Percentiles rank a stretch among this genome's conserved stretches.
Conservation (phyloP, 495 filamentous ascomycete genomes). For the Sabuloglossum arenarium region DNA sequence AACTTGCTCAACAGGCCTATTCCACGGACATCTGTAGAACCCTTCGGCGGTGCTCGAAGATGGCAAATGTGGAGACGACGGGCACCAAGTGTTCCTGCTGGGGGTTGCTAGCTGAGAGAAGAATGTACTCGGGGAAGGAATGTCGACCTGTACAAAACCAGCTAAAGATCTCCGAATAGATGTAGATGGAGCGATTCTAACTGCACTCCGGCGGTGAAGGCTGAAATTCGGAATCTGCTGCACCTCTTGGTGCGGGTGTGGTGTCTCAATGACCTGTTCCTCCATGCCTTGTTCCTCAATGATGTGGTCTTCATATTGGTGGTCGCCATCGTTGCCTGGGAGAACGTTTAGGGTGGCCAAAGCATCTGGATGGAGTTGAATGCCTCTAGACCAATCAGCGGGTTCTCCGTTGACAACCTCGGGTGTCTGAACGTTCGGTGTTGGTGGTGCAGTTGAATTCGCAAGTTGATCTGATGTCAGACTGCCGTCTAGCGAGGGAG, state of each 20-base stretch:
- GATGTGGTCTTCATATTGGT: constrained; percentile 19
- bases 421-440: constrained; percentile 31
- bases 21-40: constrained; percentile 71
- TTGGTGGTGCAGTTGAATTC: constrained; percentile 54
- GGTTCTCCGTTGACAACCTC: constrained; percentile 16
- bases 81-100: constrained; percentile 56
- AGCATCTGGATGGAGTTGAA: constrained; percentile 61
- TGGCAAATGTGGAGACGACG: constrained; percentile 26
- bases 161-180: constrained; percentile 10
- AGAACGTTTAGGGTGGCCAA: constrained; percentile 58
- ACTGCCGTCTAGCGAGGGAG: constrained; percentile 79
- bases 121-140: constrained; percentile 80
- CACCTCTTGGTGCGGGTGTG: constrained; percentile 18
- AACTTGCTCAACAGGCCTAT: constrained; percentile 27
- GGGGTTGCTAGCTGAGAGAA: constrained; percentile 60
- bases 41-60: constrained; percentile 63
- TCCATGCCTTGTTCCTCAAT: constrained; percentile 24
- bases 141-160: constrained; percentile 48
- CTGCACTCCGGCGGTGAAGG: constrained; percentile 9
- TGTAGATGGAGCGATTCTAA: not conserved
- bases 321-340: constrained; percentile 30
- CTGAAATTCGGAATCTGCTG: constrained; percentile 11
- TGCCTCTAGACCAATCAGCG: constrained; percentile 19
- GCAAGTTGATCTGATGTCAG: constrained; percentile 70
- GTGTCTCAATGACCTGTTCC: constrained; percentile 28